Percentiles rank a stretch among this genome's conserved stretches.
phyloP scores from a whole-genome alignment of 192 early-diverging fungal species.

The Podila epicladia region DNA sequence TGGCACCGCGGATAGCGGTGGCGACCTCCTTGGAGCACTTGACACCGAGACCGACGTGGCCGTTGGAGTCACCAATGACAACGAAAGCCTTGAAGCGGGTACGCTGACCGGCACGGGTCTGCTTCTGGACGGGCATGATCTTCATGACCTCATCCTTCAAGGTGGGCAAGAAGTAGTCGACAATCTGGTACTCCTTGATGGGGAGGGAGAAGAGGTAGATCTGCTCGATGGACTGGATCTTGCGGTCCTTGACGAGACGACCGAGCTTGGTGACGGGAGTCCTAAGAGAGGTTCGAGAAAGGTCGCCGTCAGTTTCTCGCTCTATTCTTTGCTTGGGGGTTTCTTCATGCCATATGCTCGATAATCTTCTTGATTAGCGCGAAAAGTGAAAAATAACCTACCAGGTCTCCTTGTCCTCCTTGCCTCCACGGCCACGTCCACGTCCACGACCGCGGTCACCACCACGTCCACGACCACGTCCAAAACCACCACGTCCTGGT shows the following conservation, averaged over 20 bases:
- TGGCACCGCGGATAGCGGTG: slow-evolving; percentile 97
- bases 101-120: slow-evolving; percentile 99
- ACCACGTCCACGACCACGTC: slow-evolving; percentile 80
- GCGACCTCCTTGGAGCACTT: slow-evolving; percentile 99
- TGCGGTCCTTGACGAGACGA: slow-evolving; percentile 97
- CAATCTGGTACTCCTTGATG: slow-evolving; percentile 99
- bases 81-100: slow-evolving; percentile 99
- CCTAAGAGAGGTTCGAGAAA: background rate
- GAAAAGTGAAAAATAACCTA: slow-evolving; percentile 12
- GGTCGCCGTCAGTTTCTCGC: background rate
- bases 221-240: slow-evolving; percentile 97
- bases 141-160: slow-evolving; percentile 99
- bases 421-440: slow-evolving; percentile 76
- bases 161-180: slow-evolving; percentile 93
- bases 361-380: slow-evolving; percentile 20
- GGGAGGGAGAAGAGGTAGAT: slow-evolving; percentile 98
- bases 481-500: slow-evolving; percentile 77
- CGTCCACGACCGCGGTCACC: slow-evolving; percentile 68
- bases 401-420: slow-evolving; percentile 84
- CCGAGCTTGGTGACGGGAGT: slow-evolving; percentile 98
- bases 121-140: slow-evolving; percentile 99
- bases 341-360: background rate
- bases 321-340: background rate
- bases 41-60: slow-evolving; percentile 99
- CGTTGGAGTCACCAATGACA: slow-evolving; percentile 96